Evolutionary conservation across 495 filamentous ascomycete genomes (phyloP).

Genomic region (Trypethelium eluteriae): DNA sequence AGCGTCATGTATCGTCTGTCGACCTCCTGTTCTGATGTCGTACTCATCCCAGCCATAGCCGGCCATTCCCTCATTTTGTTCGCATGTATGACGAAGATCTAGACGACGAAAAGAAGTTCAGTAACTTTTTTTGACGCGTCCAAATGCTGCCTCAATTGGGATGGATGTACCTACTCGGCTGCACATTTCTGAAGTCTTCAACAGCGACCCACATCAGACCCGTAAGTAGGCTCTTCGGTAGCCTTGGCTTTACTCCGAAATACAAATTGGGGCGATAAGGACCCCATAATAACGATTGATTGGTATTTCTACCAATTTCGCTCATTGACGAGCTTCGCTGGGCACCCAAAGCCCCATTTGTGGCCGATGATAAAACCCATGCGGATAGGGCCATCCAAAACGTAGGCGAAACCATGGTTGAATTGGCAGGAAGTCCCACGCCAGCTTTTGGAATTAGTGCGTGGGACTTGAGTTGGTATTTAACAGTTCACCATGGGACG

Average conservation of each 20-base stretch:
- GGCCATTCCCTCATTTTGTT: slow-evolving; percentile 88
- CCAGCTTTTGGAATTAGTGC: neutral
- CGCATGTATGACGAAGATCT: slow-evolving; percentile 92
- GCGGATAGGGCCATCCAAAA: neutral
- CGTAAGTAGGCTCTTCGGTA: slow-evolving; percentile 75
- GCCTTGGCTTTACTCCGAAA: slow-evolving; percentile 82
- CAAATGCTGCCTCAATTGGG: neutral
- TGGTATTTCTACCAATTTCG: slow-evolving; percentile 49
- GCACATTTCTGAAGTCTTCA: slow-evolving; percentile 68
- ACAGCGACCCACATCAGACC: slow-evolving; percentile 88
- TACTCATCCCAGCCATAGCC: slow-evolving; percentile 98
- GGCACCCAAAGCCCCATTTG: neutral
- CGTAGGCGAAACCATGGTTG: neutral
- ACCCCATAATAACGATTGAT: slow-evolving; percentile 89
- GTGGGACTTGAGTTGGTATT: slow-evolving; percentile 3
- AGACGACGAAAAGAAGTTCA: slow-evolving; percentile 12
- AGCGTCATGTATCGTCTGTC: slow-evolving; percentile 81
- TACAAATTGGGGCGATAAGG: slow-evolving; percentile 93
- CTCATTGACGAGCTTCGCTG: neutral
- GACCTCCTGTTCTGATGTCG: slow-evolving; percentile 76
- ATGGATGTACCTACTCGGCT: slow-evolving; percentile 58
- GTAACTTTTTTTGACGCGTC: neutral
- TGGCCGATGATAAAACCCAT: neutral
- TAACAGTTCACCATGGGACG: neutral
- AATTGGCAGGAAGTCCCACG: neutral